Evolutionary conservation across 2,329 filamentous ascomycete genomes (phyloP), one percentile per base, ranked within the genome.

Genomic region (Venturia asperata): DNA sequence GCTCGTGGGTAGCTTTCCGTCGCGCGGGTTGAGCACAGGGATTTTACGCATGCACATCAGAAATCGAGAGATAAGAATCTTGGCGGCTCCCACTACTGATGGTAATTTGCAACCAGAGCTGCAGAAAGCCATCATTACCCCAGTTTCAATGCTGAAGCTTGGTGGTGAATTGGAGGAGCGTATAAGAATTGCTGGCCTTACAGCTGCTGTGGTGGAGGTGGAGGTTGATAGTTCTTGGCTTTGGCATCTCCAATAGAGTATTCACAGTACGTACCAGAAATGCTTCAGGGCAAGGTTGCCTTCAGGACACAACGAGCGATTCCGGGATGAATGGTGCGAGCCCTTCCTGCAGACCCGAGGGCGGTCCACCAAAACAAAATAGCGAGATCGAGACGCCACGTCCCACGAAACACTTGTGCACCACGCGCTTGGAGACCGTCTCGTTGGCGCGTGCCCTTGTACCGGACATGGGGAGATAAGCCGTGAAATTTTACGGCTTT

Each of bases 341-440:
- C 27, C 11, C 47, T 52, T 34, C 30, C 27, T 58, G 52, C 52
- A 58, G 15, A 34, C 52, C 52, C 52, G 37, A 39, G 60, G 39
- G 37, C 62, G 62, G 52, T 55, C 43, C 62, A 63, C 21, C 47
- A 64, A 58, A 64, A 58, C 42, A 43, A 64, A 64, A 49, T 43
- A 56, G 43, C 27, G 37, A 64, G 63, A 64, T 64, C 63, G 63
- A 64, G 63, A 64, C 63, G 63, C 63, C 63, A 64, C 63, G 63
- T 64, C 63, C 63, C 63, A 64, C 63, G 63, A 64, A 58, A 52
- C 60, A 43, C 47, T 58, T 47, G 47, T 27, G 43, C 63, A 52
- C 63, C 63, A 64, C 49, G 63, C 63, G 63, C 63, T 64, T 64
- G 17, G 58, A 61, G 58, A 30, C 37, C 47, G 61, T 45, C 42